Percentiles rank a stretch among this genome's conserved stretches.
phyloP scores from a whole-genome alignment of 2,329 filamentous ascomycete genomes.

The Beauveria asiatica region DNA sequence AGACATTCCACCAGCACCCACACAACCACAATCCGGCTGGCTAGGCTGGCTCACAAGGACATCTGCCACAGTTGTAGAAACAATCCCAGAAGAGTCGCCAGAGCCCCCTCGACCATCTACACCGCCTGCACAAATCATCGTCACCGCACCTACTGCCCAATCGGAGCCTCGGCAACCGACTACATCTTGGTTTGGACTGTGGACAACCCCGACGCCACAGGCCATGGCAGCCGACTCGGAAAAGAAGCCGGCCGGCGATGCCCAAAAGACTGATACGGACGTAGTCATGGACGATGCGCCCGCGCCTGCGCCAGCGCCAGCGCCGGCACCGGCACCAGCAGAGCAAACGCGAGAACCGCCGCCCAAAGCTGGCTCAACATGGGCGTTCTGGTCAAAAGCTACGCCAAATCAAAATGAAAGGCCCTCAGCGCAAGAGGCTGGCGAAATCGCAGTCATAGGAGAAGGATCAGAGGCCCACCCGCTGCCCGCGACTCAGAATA shows the following conservation, averaged over 20 bases:
- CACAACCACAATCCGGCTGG: slow-evolving; percentile 34
- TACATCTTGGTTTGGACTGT: slow-evolving; percentile 34
- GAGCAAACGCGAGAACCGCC: slow-evolving; percentile 25
- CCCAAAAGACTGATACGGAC: slow-evolving; percentile 26
- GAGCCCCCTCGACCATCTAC: slow-evolving; percentile 15
- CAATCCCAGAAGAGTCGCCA: slow-evolving; percentile 3
- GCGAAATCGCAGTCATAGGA: slow-evolving; percentile 48
- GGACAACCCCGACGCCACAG: slow-evolving; percentile 21
- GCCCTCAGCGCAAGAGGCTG: slow-evolving; percentile 30
- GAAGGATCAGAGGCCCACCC: slow-evolving; percentile 50
- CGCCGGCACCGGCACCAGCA: slow-evolving; percentile 12
- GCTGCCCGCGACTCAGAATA: slow-evolving; percentile 34
- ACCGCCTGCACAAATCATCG: slow-evolving; percentile 16
- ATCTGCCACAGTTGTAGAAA: slow-evolving; percentile 17
- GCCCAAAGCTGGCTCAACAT: slow-evolving; percentile 55
- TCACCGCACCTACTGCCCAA: slow-evolving; percentile 9
- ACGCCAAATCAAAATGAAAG: slow-evolving; percentile 29
- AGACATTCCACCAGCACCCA: not conserved
- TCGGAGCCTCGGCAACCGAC: slow-evolving; percentile 14
- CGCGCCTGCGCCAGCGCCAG: slow-evolving; percentile 11
- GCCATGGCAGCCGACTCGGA: slow-evolving; percentile 9
- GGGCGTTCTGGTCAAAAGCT: slow-evolving; percentile 74
- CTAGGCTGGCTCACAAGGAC: slow-evolving; percentile 41
- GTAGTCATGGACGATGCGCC: slow-evolving; percentile 34
- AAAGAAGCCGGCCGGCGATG: slow-evolving; percentile 15